A percentile compares a stretch with the other conserved stretches of the same genome.
These are phyloP conservation scores for Escovopsis sp. DNA, from an alignment of 2,329 filamentous ascomycete species.

Conservation along the genomic window DNA sequence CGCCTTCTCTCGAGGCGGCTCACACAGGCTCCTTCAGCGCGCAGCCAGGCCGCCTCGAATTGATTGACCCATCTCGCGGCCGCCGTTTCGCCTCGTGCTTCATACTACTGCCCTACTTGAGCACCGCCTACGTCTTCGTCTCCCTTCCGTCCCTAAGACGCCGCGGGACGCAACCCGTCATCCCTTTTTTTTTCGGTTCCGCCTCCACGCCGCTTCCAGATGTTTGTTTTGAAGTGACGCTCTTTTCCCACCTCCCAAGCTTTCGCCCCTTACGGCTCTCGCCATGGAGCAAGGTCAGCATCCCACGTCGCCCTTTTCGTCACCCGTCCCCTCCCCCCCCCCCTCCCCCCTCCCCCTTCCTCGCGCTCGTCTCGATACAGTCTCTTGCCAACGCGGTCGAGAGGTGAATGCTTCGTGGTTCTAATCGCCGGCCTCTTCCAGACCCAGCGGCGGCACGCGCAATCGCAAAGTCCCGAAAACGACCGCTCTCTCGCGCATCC, in stretches of 20 bases:
- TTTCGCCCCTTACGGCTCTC: constrained; percentile 13
- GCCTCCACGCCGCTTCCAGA: constrained; percentile 14
- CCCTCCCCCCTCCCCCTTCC: not conserved
- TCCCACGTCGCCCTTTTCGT: not conserved
- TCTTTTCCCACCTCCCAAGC: constrained; percentile 14
- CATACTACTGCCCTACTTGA: too few relatives aligned
- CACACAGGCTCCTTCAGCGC: too few relatives aligned
- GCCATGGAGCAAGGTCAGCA: constrained; percentile 24
- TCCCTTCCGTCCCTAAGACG: constrained; percentile 7
- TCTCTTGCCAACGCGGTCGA: not conserved
- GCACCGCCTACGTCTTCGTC: not conserved
- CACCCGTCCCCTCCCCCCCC: too few relatives aligned
- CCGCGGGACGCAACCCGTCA: constrained; percentile 7
- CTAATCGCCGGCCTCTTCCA: constrained; percentile 2
- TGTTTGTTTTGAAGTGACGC: constrained; percentile 24
- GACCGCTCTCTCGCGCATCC: constrained; percentile 39
- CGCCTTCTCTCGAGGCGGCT: too few relatives aligned
- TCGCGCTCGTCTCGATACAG: too few relatives aligned
- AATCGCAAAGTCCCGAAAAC: constrained; percentile 29
- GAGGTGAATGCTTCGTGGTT: not conserved
- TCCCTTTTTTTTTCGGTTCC: constrained; percentile 15
- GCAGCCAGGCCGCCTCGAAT: too few relatives aligned
- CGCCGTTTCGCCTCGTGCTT: too few relatives aligned
- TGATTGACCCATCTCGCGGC: too few relatives aligned
- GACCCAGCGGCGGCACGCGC: constrained; percentile 18